Evolutionary conservation across 1,139 yeast genomes (phyloP).

Genomic region (Hemisphaericaspora subhashii): DNA sequence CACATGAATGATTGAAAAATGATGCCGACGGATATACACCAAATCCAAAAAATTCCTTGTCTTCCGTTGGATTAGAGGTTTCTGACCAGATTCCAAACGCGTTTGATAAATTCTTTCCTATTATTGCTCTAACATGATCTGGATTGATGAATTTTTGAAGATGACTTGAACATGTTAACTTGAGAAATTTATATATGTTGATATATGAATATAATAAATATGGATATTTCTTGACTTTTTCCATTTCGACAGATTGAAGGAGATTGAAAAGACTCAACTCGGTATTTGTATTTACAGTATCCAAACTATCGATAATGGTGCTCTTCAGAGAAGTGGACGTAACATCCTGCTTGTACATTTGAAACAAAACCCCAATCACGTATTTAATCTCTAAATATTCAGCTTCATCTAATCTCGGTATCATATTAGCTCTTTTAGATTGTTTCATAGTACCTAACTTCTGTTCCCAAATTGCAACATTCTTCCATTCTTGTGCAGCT

Average conservation of each 20-base stretch:
- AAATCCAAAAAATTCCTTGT: constrained; percentile 66
- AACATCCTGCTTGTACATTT: constrained; percentile 16
- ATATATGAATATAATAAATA: constrained; percentile 51
- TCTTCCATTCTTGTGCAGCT: constrained; percentile 28
- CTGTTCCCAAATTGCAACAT: constrained; percentile 39
- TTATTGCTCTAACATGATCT: constrained; percentile 42
- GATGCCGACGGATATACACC: constrained; percentile 69
- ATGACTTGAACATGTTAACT: constrained; percentile 37
- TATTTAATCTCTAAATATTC: constrained; percentile 43
- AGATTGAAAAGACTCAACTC: constrained; percentile 37
- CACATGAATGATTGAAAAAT: constrained; percentile 68
- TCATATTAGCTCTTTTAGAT: constrained; percentile 25
- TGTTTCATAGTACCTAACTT: constrained; percentile 25
- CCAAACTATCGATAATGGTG: constrained; percentile 8
- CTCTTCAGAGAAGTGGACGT: neutral
- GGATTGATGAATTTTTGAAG: constrained; percentile 42
- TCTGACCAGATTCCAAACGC: constrained; percentile 75
- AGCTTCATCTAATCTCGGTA: constrained; percentile 35
- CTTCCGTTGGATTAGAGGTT: constrained; percentile 33
- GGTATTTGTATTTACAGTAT: constrained; percentile 14
- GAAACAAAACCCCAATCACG: constrained; percentile 32
- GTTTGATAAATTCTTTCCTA: constrained; percentile 69
- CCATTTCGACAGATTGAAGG: constrained; percentile 57
- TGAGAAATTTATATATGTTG: constrained; percentile 51
- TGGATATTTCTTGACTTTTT: constrained; percentile 51